A percentile compares a stretch with the other conserved stretches of the same genome.
Evolutionary conservation across 352 stramenopile species (phyloP).

Genomic region (Pythium aphanidermatum): DNA sequence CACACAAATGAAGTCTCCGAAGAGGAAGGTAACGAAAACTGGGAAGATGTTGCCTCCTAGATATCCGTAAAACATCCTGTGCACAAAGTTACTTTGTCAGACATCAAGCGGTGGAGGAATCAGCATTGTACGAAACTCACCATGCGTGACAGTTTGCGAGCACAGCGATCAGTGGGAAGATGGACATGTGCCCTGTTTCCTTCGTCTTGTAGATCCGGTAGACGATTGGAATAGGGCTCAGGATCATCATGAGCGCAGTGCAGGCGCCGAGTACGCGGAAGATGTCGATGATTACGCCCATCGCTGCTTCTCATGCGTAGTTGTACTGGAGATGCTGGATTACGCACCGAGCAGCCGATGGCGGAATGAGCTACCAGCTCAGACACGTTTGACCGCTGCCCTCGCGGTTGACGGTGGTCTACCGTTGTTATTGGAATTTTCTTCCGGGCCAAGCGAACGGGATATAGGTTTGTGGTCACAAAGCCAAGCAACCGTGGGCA

Average conservation of each 20-base stretch:
- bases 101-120: not conserved
- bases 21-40: constrained; percentile 37
- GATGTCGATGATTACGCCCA: constrained; percentile 12
- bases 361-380: too few relatives aligned
- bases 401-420: too few relatives aligned
- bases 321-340: too few relatives aligned
- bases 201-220: constrained; percentile 30
- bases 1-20: constrained; percentile 26
- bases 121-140: constrained; percentile 3
- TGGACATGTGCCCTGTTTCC: constrained; percentile 35
- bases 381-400: too few relatives aligned
- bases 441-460: too few relatives aligned
- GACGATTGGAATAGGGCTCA: constrained; percentile 36
- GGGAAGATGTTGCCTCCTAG: constrained; percentile 41
- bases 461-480: too few relatives aligned
- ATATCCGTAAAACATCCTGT: constrained; percentile 38
- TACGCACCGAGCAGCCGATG: too few relatives aligned
- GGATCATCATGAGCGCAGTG: constrained; percentile 31
- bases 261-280: constrained; percentile 26
- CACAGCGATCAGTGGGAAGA: constrained; percentile 41
- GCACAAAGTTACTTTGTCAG: not conserved
- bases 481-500: too few relatives aligned
- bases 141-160: constrained; percentile 43
- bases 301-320: too few relatives aligned
- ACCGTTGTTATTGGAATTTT: too few relatives aligned